Conservation (phyloP, 1,139 yeast species). For the Zygosaccharomyces pseudobailii region DNA sequence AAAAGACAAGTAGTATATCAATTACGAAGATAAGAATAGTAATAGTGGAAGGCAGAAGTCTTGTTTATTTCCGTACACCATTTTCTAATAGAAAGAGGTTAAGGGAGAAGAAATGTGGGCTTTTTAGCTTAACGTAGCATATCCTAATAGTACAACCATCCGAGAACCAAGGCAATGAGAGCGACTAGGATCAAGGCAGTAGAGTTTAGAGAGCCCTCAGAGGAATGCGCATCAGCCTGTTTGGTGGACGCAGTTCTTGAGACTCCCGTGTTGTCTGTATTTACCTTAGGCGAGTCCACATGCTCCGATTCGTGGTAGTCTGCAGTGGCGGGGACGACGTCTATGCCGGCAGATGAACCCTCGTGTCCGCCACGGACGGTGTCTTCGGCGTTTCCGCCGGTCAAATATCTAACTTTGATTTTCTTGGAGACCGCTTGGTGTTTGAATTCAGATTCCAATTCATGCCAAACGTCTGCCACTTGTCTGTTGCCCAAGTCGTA, state of each 20-base stretch:
- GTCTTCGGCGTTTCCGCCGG: constrained; percentile 1
- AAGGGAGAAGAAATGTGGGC: neutral
- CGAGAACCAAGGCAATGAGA: constrained; percentile 53
- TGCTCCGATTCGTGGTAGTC: constrained; percentile 4
- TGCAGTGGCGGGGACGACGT: constrained; percentile 9
- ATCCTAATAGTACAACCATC: constrained; percentile 52
- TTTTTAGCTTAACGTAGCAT: neutral
- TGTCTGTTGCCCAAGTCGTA: constrained; percentile 47
- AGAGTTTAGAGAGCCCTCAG: constrained; percentile 43
- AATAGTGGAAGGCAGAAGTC: neutral
- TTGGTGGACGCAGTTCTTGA: neutral
- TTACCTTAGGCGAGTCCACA: neutral
- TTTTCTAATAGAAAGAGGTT: neutral
- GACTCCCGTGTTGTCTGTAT: neutral
- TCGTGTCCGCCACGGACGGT: constrained; percentile 1
- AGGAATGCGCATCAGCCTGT: constrained; percentile 3
- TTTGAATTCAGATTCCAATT: constrained; percentile 60
- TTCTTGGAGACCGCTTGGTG: constrained; percentile 62
- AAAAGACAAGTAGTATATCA: neutral
- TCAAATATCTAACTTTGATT: constrained; percentile 66
- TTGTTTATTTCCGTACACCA: neutral
- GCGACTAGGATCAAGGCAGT: constrained; percentile 48
- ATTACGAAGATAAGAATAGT: neutral
- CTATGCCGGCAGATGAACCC: constrained; percentile 2
- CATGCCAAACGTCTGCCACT: constrained; percentile 70